Base-by-base conservation (phyloP, 2,329 filamentous ascomycete genomes). In the Ophiocordyceps unilateralis region DNA sequence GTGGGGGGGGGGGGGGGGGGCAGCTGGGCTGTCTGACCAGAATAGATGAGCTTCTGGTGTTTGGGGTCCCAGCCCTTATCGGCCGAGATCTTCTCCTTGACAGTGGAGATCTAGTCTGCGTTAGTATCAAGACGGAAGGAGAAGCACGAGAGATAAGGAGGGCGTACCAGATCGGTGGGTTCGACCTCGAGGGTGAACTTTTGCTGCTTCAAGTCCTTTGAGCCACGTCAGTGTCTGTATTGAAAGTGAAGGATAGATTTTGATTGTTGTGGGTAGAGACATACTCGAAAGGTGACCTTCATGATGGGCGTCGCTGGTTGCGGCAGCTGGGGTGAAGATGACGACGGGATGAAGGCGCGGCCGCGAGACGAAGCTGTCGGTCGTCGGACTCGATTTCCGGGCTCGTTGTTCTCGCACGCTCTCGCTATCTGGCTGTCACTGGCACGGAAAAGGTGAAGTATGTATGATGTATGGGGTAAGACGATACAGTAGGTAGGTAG, bases 131-230 rank as follows among this genome's bases (percentile, higher is more conserved):
- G 38, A 36, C 43, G 12, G 43, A 40, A 34, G 36, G 39, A 37
- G 46, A 46, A 42, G 39, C 44, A 17, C 47, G 45, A 43, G 44
- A 43, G 46, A 45, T 44, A 50, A 59, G 58, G 60, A 56, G 52
- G 55, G 62, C 82, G 56, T 80, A 95, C 88, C 62, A 85, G 83
- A 61, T 95, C 88, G 51, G 83, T 80, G 49, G 88, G 85, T 64
- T 96, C 88, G 58, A 87, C 85, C 53, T 96, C 89, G 70, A 98
- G 83, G 58, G 81, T 79, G 68, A 98, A 98, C 72, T 95, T 95
- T 64, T 95, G 84, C 66, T 96, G 91, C 73, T 95, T 96, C 58
- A 98, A 75, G 70, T 98, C 91, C 88, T 95, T 55, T 28, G 15
- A 24, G 20, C 34, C 19, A 19, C 36, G 43, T 39, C 21, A 47